Base-by-base conservation (phyloP, 805 yeast species). In the Maudiozyma barnettii region DNA sequence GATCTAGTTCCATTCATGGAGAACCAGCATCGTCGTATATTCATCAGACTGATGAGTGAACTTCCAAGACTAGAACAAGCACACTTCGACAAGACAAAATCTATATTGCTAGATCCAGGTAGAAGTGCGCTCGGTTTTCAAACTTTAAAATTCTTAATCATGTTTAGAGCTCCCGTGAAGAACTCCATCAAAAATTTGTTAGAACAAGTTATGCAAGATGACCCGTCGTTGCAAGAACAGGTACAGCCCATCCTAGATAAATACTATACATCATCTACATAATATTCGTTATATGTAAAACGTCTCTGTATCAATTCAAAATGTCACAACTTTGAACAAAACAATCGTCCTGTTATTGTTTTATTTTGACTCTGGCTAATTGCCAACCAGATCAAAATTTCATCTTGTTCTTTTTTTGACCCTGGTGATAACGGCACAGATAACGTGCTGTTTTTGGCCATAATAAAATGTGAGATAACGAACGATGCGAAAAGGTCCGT, bases 121-220 rank as follows among this genome's bases (percentile, higher is more conserved):
- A 77, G 97, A 65, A 72, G 79, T 20, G 75, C 81, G 45, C 68
- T 91, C 21, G 99, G 98, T 0, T 79, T 86, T 55, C 82, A 87
- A 55, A 79, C 95, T 1, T 67, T 95, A 47, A 86, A 85, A 54
- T 87, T 83, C 58, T 67, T 93, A 51, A 78, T 90, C 46, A 84
- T 88, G 91, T 85, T 86, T 64, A 76, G 95, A 57, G 96, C 96
- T 0, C 97, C 98, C 0, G 87, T 78, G 26, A 77, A 81, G 50
- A 52, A 54, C 5, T 47, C 52, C 40, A 59, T 65, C 29, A 52
- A 70, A 62, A 35, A 56, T 23, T 49, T 72, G 16, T 50, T 65
- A 36, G 53, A 55, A 19, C 44, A 49, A 21, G 50, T 63, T 39
- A 52, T 53, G 39, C 42, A 47, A 14, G 60, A 59, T 41, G 67